These are phyloP conservation scores for Penicillium sp. DNA, from an alignment of 2,329 filamentous ascomycete species.

Conservation along the genomic window DNA sequence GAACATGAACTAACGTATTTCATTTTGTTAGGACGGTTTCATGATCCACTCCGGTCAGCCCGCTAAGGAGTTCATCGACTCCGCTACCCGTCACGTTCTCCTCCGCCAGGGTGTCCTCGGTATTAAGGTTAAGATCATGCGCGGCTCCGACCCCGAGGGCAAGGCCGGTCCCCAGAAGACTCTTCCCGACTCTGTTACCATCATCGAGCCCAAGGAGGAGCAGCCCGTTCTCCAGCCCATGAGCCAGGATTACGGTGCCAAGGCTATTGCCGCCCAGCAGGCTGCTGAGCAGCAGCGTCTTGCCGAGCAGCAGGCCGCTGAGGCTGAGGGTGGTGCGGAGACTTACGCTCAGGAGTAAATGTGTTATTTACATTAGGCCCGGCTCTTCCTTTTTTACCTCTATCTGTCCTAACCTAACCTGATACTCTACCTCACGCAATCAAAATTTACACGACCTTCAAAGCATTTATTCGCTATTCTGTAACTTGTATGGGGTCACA, in stretches of 20 bases:
- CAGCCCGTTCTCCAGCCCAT: constrained; percentile 89
- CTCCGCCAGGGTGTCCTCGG: constrained; percentile 99
- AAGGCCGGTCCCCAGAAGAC: constrained; percentile 97
- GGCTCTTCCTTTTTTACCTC: constrained; percentile 28
- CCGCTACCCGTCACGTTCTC: constrained; percentile 96
- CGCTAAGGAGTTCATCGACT: constrained; percentile 99
- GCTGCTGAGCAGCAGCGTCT: constrained; percentile 54
- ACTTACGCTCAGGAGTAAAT: constrained; percentile 48
- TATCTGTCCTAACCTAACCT: constrained; percentile 34
- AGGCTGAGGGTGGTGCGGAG: constrained; percentile 45
- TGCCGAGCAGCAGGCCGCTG: constrained; percentile 55
- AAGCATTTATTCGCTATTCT: constrained; percentile 7
- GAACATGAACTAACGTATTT: constrained; percentile 7
- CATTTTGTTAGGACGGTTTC: constrained; percentile 71
- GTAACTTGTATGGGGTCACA: constrained; percentile 1
- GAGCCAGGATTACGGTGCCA: constrained; percentile 98
- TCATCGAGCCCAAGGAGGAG: constrained; percentile 99
- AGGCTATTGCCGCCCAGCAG: constrained; percentile 65
- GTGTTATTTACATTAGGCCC: constrained; percentile 28
- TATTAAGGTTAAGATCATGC: constrained; percentile 99
- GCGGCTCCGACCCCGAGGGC: constrained; percentile 97
- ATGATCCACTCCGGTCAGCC: constrained; percentile 99
- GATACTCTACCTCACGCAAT: constrained; percentile 37
- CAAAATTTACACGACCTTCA: constrained; percentile 34
- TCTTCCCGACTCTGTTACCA: constrained; percentile 96